A percentile compares a stretch with the other conserved stretches of the same genome.
phyloP scores from a whole-genome alignment of 2,329 filamentous ascomycete genomes.

The Penicillium sp. region DNA sequence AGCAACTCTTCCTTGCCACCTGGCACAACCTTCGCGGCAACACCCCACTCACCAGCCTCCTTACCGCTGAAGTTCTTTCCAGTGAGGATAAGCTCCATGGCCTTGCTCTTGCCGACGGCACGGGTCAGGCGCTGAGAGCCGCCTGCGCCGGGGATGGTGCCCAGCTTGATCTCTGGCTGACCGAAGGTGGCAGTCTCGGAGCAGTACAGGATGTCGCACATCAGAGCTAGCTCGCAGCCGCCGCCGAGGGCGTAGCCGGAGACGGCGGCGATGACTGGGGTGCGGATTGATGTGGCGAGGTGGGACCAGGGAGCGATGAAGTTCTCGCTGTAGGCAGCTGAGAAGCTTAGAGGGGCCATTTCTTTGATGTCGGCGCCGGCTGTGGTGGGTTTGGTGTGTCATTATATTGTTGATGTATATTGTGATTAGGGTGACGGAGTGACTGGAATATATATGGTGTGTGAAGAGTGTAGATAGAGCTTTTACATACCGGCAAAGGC shows the following conservation, averaged over 20 bases:
- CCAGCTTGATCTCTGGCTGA: conserved; percentile 95
- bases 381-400: conserved; percentile 13
- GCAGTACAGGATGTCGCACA: conserved; percentile 95
- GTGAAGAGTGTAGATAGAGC: background rate
- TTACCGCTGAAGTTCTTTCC: conserved; percentile 79
- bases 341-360: conserved; percentile 91
- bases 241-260: conserved; percentile 93
- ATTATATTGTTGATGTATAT: background rate
- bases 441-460: too few species aligned
- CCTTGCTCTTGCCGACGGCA: conserved; percentile 77
- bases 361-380: conserved; percentile 99
- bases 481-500: conserved; percentile 69
- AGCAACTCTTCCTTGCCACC: conserved; percentile 75
- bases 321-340: conserved; percentile 78
- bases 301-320: conserved; percentile 96
- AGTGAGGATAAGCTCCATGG: conserved; percentile 89
- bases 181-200: conserved; percentile 84
- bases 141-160: conserved; percentile 86
- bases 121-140: conserved; percentile 85
- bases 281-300: conserved; percentile 80
- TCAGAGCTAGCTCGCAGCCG: conserved; percentile 94
- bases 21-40: conserved; percentile 79
- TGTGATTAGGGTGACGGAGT: background rate
- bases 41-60: conserved; percentile 85
- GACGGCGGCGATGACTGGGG: conserved; percentile 90